Conservation (phyloP, 345 rosid species). For the Populus tremula region DNA sequence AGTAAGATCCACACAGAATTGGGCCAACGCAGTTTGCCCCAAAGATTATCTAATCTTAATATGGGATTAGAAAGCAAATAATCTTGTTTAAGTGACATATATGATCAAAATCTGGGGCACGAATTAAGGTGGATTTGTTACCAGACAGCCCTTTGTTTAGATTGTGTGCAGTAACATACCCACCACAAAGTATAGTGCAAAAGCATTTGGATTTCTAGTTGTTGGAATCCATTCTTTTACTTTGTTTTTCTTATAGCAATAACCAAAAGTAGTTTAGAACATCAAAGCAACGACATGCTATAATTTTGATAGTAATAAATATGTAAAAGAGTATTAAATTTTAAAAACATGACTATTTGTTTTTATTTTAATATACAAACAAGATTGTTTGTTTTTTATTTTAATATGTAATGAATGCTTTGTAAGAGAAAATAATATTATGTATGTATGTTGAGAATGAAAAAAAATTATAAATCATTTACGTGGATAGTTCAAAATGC, state of each 20-base stretch:
- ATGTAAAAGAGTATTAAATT: too few species aligned
- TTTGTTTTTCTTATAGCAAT: background rate
- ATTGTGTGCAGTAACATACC: background rate
- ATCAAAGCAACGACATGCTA: background rate
- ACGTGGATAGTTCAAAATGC: fast-evolving
- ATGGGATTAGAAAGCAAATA: background rate
- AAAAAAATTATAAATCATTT: too few species aligned
- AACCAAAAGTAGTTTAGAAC: background rate
- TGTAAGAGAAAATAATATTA: too few species aligned
- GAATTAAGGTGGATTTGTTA: background rate
- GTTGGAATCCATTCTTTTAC: background rate
- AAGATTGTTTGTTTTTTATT: too few species aligned
- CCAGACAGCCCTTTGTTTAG: background rate
- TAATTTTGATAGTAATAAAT: background rate
- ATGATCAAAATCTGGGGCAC: background rate
- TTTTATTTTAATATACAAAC: too few species aligned
- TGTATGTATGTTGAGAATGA: too few species aligned
- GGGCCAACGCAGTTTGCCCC: constrained; percentile 60
- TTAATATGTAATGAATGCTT: too few species aligned
- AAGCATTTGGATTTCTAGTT: background rate
- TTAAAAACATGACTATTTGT: fast-evolving
- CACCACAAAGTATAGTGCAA: background rate
- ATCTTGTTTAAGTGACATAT: background rate
- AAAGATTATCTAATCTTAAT: background rate
- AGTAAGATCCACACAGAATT: constrained; percentile 94